Conservation (phyloP, 1,284 basidiomycete genomes). For the Moesziomyces globuligerus region DNA sequence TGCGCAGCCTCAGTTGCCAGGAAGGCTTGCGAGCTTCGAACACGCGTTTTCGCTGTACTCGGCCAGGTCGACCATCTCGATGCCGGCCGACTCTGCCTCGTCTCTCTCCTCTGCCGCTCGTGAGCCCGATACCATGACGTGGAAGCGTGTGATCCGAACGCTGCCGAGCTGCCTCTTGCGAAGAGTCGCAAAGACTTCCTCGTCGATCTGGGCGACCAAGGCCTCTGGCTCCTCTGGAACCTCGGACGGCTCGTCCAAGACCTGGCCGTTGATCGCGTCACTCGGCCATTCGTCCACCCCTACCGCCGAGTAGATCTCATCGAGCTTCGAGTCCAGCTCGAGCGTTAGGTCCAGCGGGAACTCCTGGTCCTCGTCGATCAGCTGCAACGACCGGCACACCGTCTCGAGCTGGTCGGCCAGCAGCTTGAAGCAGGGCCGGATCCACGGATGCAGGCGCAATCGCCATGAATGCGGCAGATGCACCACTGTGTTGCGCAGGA, state of each 20-base stretch:
- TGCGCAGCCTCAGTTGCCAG: conserved; percentile 27
- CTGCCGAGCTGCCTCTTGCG: conserved; percentile 16
- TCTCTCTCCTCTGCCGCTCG: conserved; percentile 1
- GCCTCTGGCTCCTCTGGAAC: conserved; percentile 24
- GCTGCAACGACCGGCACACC: conserved; percentile 21
- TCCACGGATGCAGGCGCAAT: conserved; percentile 37
- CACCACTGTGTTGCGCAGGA: conserved; percentile 14
- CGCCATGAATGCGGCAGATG: conserved; percentile 25
- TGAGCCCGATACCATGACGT: conserved; percentile 22
- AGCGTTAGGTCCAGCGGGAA: conserved; percentile 35
- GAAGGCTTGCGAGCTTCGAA: conserved; percentile 12
- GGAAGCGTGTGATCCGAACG: conserved; percentile 15
- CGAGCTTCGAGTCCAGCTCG: conserved; percentile 31
- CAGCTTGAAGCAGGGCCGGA: conserved; percentile 27
- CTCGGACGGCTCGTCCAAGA: conserved; percentile 37
- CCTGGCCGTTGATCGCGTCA: conserved; percentile 21
- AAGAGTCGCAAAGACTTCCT: conserved; percentile 30
- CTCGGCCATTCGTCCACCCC: conserved; percentile 20
- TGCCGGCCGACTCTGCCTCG: conserved; percentile 22
- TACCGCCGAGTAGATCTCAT: conserved; percentile 12
- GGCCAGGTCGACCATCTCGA: conserved; percentile 16
- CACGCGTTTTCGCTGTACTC: conserved; percentile 12
- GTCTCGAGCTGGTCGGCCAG: conserved; percentile 31
- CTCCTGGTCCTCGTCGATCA: conserved; percentile 16
- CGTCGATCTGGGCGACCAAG: conserved; percentile 29